Evolutionary conservation across 352 stramenopile genomes (phyloP).

Genomic region (Pelagophyceae sp.): DNA sequence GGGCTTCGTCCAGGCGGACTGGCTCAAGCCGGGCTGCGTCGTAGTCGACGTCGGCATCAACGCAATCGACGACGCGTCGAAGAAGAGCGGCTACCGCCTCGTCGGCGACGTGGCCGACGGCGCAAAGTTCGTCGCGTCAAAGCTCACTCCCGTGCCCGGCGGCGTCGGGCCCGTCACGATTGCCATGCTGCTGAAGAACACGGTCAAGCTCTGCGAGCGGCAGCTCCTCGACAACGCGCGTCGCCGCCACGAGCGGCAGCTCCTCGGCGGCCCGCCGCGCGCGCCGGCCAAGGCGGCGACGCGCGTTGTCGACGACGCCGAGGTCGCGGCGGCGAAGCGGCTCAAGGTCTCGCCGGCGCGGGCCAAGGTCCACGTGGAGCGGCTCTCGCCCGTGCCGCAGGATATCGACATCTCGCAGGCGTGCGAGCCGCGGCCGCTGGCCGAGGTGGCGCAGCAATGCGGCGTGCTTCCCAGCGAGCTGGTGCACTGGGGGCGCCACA

Average conservation of each 20-base stretch:
- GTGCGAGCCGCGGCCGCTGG: conserved; percentile 33
- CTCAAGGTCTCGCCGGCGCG: background rate
- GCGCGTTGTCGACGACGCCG: background rate
- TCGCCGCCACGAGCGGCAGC: background rate
- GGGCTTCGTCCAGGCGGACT: conserved; percentile 82
- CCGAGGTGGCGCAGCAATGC: conserved; percentile 39
- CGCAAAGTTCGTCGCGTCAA: conserved; percentile 62
- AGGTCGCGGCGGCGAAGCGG: background rate
- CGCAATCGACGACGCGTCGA: conserved; percentile 65
- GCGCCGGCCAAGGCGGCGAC: background rate
- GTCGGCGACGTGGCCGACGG: conserved; percentile 91
- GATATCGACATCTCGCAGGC: conserved; percentile 49
- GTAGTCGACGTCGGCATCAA: conserved; percentile 99
- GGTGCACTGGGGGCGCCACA: conserved; percentile 70
- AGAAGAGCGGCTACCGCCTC: conserved; percentile 82
- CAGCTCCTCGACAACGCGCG: background rate
- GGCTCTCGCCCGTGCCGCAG: conserved; percentile 40
- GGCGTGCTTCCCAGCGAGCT: conserved; percentile 59
- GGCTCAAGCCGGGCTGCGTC: conserved; percentile 91
- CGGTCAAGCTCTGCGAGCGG: conserved; percentile 34
- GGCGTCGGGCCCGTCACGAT: conserved; percentile 97
- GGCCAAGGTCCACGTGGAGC: conserved; percentile 22
- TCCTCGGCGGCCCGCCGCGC: background rate
- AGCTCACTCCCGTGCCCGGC: conserved; percentile 91
- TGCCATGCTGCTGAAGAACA: conserved; percentile 61